phyloP scores from a whole-genome alignment of 1,284 basidiomycete genomes.

The Marasmius sp. region DNA sequence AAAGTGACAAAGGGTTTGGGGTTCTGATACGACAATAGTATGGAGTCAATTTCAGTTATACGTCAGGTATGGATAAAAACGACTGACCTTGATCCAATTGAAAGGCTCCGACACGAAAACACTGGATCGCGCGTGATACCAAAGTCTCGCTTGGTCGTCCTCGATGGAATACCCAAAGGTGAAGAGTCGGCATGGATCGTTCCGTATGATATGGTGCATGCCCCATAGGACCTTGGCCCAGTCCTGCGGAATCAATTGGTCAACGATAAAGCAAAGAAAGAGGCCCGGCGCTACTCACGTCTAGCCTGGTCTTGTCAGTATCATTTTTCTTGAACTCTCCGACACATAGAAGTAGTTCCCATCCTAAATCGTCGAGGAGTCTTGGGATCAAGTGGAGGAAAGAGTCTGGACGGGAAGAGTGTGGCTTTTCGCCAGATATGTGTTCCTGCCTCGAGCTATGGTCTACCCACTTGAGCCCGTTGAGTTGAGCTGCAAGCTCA shows the following conservation, averaged over 20 bases:
- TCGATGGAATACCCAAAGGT: constrained; percentile 12
- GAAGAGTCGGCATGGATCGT: constrained; percentile 16
- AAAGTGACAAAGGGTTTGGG: neutral
- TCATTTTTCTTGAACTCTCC: neutral
- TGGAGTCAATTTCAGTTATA: neutral
- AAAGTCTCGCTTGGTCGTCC: constrained; percentile 11
- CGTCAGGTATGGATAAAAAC: neutral
- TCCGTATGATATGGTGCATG: constrained; percentile 12
- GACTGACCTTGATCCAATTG: neutral
- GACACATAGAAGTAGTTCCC: neutral
- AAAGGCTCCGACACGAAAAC: neutral
- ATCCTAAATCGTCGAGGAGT: neutral
- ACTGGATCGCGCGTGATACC: neutral
- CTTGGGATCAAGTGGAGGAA: neutral
- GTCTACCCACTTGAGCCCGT: neutral
- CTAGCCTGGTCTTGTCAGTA: neutral
- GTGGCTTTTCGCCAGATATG: neutral
- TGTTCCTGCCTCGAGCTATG: neutral
- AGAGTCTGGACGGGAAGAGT: neutral
- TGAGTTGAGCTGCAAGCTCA: too few species aligned
- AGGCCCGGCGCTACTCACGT: neutral
- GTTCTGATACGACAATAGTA: neutral
- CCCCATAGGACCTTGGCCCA: constrained; percentile 8
- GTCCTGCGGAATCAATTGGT: constrained; percentile 2
- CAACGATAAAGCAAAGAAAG: neutral